These are phyloP conservation scores for Geotrichum klebahnii DNA, from an alignment of 1,139 yeast genomes.

Conservation along the genomic window DNA sequence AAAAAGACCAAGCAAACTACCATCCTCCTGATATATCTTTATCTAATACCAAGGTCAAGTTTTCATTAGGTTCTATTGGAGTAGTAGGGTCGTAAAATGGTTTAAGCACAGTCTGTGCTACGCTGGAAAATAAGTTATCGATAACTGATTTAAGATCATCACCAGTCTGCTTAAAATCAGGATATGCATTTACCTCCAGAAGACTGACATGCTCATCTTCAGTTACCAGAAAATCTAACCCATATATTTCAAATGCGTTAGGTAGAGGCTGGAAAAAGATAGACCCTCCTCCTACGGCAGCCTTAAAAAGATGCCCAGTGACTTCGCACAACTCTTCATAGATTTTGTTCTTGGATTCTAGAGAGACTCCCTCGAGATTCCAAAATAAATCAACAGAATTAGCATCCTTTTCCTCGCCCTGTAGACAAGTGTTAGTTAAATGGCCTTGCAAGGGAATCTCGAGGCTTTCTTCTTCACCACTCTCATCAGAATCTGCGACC, in stretches of 20 bases:
- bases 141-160: slow-evolving; percentile 58
- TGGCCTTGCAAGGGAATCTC: slow-evolving; percentile 62
- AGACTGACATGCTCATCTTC: slow-evolving; percentile 52
- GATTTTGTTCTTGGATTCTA: slow-evolving; percentile 43
- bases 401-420: slow-evolving; percentile 47
- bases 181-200: slow-evolving; percentile 87
- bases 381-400: slow-evolving; percentile 65
- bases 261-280: slow-evolving; percentile 83
- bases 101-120: slow-evolving; percentile 30
- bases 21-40: slow-evolving; percentile 33
- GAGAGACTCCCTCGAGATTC: slow-evolving; percentile 48
- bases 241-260: slow-evolving; percentile 82
- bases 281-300: slow-evolving; percentile 74
- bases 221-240: slow-evolving; percentile 79
- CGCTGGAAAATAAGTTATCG: slow-evolving; percentile 34
- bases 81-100: slow-evolving; percentile 30
- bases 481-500: slow-evolving; percentile 19
- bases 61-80: slow-evolving; percentile 22
- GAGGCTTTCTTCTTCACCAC: slow-evolving; percentile 33
- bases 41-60: slow-evolving; percentile 43
- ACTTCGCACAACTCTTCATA: slow-evolving; percentile 56
- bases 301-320: slow-evolving; percentile 69
- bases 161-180: slow-evolving; percentile 96
- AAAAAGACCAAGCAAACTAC: slow-evolving; percentile 20
- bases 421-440: slow-evolving; percentile 89